These are phyloP conservation scores for Solanum lycopersicoides DNA, from an alignment of 257 asterid species.

Conservation along the genomic window DNA sequence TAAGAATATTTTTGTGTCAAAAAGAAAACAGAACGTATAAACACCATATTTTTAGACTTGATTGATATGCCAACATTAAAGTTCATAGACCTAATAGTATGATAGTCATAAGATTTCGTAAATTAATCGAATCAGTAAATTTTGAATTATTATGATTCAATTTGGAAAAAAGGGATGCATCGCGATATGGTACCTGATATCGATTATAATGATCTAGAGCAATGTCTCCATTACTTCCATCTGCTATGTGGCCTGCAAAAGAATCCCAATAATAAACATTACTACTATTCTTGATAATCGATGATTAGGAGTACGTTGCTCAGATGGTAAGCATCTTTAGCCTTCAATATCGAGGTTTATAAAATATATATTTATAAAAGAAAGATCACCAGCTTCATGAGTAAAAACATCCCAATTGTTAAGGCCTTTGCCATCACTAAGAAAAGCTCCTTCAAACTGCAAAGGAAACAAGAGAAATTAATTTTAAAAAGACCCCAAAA, in stretches of 20 bases:
- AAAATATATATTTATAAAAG: neutral
- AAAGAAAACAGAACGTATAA: neutral
- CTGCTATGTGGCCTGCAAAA: conserved; percentile 22
- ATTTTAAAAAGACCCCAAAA: too few relatives aligned
- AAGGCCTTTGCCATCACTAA: conserved; percentile 28
- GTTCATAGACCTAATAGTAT: neutral
- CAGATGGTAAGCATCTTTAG: too few relatives aligned
- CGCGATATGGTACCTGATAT: conserved; percentile 15
- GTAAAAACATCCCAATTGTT: conserved; percentile 35
- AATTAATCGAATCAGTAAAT: neutral
- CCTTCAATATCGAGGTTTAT: neutral
- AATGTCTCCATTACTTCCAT: conserved; percentile 36
- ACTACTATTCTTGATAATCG: neutral
- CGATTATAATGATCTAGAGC: conserved; percentile 37
- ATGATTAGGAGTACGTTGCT: too few relatives aligned
- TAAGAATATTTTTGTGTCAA: neutral
- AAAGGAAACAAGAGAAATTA: neutral
- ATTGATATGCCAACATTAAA: neutral
- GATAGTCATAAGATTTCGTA: neutral
- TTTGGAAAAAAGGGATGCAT: neutral
- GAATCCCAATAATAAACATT: neutral
- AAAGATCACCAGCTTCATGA: conserved; percentile 15
- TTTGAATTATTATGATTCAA: neutral
- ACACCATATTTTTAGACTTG: neutral
- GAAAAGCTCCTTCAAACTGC: conserved; percentile 39